Base-by-base conservation (phyloP, 805 yeast species). In the Komagataella pastoris region DNA sequence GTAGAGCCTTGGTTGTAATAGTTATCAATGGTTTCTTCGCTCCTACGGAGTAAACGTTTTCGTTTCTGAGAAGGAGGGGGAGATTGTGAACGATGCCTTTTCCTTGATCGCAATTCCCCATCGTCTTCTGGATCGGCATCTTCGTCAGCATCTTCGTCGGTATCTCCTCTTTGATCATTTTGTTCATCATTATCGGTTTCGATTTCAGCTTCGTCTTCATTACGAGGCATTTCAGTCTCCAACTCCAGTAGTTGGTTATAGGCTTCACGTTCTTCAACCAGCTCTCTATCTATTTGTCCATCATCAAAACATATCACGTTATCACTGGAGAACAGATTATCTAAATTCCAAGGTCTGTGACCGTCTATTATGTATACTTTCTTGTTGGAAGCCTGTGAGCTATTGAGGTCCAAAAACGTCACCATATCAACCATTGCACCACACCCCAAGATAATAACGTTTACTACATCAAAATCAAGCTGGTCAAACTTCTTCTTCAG, bases 261-360 rank as follows among this genome's bases (percentile, higher is more conserved):
- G 14, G 96, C 90, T 3, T 67, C 66, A 55, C 73, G 76, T 59
- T 85, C 89, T 4, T 68, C 64, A 12, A 54, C 55, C 50, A 90
- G 64, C 50, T 77, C 80, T 43, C 74, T 77, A 36, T 83, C 86
- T 1, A 85, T 73, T 48, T 72, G 71, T 0, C 96, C 97, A 63
- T 91, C 98, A 61, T 90, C 98, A 54, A 90, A 77, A 65, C 98
- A 90, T 6, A 74, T 74, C 3, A 93, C 79, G 55, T 80, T 74
- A 7, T 80, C 79, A 6, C 91, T 82, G 1, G 96, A 97, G 72
- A 86, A 90, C 48, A 93, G 61, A 62, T 93, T 93, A 63, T 90
- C 96, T 56, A 93, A 70, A 66, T 90, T 90, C 98, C 99, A 93
- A 3, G 99, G 99, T 56, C 98, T 71, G 57, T 86, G 93, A 3